Conservation (phyloP, 2,329 filamentous ascomycete genomes). For the Teratosphaeria pseudoeucalypti region DNA sequence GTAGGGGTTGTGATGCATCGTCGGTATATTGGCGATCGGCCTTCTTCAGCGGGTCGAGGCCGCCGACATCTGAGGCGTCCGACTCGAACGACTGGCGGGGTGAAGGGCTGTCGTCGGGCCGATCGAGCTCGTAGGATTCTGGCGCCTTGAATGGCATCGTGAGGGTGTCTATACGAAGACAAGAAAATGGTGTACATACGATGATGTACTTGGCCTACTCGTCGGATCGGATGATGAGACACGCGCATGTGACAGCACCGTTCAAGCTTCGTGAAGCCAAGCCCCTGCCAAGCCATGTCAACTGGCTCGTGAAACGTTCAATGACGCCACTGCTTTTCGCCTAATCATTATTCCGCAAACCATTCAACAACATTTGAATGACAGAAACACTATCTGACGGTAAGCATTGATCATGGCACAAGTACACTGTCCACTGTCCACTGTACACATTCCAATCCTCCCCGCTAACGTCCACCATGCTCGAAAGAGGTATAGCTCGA, state of each 20-base stretch:
- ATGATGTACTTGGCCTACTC: not conserved
- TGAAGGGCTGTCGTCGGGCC: slow-evolving; percentile 7
- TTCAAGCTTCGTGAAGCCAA: not conserved
- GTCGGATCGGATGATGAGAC: not conserved
- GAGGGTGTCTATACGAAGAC: not conserved
- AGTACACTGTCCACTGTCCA: not conserved
- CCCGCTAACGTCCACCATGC: not conserved
- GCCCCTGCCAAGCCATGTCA: not conserved
- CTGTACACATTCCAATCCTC: not conserved
- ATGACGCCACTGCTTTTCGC: too few relatives aligned
- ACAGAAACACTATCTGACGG: too few relatives aligned
- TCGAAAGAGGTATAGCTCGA: not conserved
- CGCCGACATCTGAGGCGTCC: slow-evolving; percentile 28
- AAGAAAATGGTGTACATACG: too few relatives aligned
- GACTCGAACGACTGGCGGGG: slow-evolving; percentile 9
- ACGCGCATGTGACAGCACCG: not conserved
- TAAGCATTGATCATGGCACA: not conserved
- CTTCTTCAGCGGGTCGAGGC: slow-evolving; percentile 35
- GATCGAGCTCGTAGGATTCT: slow-evolving; percentile 22
- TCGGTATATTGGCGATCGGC: slow-evolving; percentile 30
- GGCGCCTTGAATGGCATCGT: slow-evolving; percentile 20
- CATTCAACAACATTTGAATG: not conserved
- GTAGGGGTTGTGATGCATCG: slow-evolving; percentile 26
- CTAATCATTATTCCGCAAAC: too few relatives aligned
- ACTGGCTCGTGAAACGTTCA: not conserved